A percentile compares a stretch with the other conserved stretches of the same genome.
These are phyloP conservation scores for Peronosclerospora sorghi DNA, from an alignment of 352 stramenopile species.

Conservation along the genomic window DNA sequence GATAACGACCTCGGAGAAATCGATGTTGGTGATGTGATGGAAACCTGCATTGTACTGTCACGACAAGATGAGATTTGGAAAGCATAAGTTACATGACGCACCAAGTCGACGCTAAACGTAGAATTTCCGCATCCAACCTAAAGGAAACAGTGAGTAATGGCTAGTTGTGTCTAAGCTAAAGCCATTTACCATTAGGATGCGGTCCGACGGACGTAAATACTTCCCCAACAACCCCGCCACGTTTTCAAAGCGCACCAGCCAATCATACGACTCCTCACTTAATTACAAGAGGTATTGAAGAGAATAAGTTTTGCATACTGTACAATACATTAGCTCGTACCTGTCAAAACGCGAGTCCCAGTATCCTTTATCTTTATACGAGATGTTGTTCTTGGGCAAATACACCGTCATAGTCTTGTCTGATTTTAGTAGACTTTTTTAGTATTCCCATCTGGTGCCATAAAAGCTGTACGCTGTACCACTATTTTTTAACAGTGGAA, in stretches of 20 bases:
- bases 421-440: no score
- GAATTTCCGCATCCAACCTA: slow-evolving; percentile 73
- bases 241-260: slow-evolving; percentile 46
- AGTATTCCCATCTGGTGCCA: no score
- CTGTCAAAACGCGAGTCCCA: slow-evolving; percentile 60
- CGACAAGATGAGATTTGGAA: slow-evolving; percentile 3
- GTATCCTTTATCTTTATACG: slow-evolving; percentile 60
- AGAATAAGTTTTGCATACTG: not conserved
- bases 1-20: slow-evolving; percentile 62
- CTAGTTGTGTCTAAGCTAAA: not conserved
- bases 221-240: slow-evolving; percentile 28
- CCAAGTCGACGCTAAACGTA: slow-evolving; percentile 58
- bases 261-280: slow-evolving; percentile 73
- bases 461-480: no score
- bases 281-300: not conserved
- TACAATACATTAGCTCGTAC: slow-evolving; percentile 7
- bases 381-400: slow-evolving; percentile 37
- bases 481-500: no score
- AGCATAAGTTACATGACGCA: slow-evolving; percentile 4
- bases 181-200: slow-evolving; percentile 34
- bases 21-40: slow-evolving; percentile 57
- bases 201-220: slow-evolving; percentile 28
- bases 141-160: not conserved
- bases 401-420: slow-evolving; percentile 37
- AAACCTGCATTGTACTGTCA: slow-evolving; percentile 43